Conservation (phyloP, 768 basidiomycete genomes). For the Mycena pura region DNA sequence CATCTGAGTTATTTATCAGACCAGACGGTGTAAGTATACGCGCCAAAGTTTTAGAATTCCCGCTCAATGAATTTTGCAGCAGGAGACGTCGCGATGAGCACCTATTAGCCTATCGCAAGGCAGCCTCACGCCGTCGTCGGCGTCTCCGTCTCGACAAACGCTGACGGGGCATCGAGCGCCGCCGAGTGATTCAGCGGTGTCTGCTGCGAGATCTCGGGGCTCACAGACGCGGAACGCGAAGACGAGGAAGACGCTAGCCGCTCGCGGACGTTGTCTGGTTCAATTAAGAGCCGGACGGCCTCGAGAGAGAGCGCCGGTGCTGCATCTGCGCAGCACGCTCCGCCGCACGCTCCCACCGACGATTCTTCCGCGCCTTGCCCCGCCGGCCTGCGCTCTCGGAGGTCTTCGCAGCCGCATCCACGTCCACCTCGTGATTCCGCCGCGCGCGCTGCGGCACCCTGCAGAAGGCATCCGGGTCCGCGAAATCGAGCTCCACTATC, state of each 20-base stretch:
- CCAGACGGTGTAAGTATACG: constrained; percentile 35
- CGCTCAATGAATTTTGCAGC: constrained; percentile 91
- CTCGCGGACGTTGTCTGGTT: not conserved
- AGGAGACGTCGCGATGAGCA: constrained; percentile 40
- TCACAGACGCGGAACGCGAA: constrained; percentile 22
- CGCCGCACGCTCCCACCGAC: constrained; percentile 47
- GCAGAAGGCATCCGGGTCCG: constrained; percentile 65
- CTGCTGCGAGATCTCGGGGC: too few species aligned
- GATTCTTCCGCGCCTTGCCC: constrained; percentile 37
- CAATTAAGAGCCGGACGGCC: constrained; percentile 31
- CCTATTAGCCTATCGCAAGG: not conserved
- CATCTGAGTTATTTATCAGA: constrained; percentile 60
- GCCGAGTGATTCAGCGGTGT: constrained; percentile 42
- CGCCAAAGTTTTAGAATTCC: constrained; percentile 87
- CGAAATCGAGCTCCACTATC: constrained; percentile 78
- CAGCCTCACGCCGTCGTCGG: constrained; percentile 29
- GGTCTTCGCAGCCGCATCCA: too few species aligned
- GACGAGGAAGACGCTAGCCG: constrained; percentile 4
- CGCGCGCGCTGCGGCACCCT: constrained; percentile 39
- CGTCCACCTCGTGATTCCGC: constrained; percentile 26
- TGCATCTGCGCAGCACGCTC: constrained; percentile 46
- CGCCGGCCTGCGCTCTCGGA: not conserved
- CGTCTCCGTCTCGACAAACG: constrained; percentile 34
- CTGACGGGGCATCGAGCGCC: not conserved
- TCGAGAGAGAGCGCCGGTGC: constrained; percentile 43